These are phyloP conservation scores for Lachancea sp. DNA, from an alignment of 805 yeast genomes.

Conservation along the genomic window DNA sequence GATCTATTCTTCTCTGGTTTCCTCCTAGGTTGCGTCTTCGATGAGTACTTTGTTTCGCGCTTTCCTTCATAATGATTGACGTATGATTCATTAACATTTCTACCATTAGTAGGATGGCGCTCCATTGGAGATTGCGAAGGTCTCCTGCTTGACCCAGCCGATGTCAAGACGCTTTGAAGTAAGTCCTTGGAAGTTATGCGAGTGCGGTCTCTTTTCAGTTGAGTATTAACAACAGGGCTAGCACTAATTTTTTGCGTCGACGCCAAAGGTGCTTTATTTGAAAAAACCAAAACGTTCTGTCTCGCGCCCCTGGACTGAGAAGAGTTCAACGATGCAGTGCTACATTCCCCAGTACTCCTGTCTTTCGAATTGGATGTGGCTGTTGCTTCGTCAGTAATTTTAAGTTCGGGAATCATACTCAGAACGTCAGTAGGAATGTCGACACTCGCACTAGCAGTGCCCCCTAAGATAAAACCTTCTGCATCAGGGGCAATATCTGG, in stretches of 20 bases:
- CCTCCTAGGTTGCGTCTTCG: slow-evolving; percentile 6
- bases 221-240: slow-evolving; percentile 11
- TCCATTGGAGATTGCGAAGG: slow-evolving; percentile 9
- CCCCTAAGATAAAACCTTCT: slow-evolving; percentile 6
- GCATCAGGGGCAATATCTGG: slow-evolving; percentile 7
- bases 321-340: not conserved
- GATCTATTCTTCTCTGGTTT: not conserved
- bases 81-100: slow-evolving; percentile 1
- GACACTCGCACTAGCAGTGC: slow-evolving; percentile 3
- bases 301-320: slow-evolving; percentile 2
- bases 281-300: slow-evolving; percentile 9
- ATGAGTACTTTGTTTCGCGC: slow-evolving; percentile 4
- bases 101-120: not conserved
- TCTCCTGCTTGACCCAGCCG: slow-evolving; percentile 14
- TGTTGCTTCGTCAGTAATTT: not conserved
- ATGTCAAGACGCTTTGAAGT: slow-evolving; percentile 16
- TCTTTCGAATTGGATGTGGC: not conserved
- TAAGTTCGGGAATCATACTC: slow-evolving; percentile 11
- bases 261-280: slow-evolving; percentile 9
- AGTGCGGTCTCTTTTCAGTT: slow-evolving; percentile 9
- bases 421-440: slow-evolving; percentile 12
- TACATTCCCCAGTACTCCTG: not conserved
- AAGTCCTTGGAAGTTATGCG: slow-evolving; percentile 16
- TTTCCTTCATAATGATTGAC: slow-evolving; percentile 12
- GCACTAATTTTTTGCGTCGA: slow-evolving; percentile 18